phyloP scores from a whole-genome alignment of 805 yeast genomes.

The Nematodospora valgi region DNA sequence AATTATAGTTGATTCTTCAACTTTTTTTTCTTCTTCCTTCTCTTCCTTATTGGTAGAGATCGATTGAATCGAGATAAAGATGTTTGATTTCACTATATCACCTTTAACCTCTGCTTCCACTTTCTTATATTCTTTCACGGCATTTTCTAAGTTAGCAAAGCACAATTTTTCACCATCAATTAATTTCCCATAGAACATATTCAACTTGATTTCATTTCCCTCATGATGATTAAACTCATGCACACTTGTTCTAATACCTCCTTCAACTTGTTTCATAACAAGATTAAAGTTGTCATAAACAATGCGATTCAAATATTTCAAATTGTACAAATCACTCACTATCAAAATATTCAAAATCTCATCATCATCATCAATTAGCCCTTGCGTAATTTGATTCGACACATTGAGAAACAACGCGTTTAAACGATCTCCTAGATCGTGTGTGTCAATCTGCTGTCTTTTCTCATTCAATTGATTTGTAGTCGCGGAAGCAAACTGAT shows the following conservation, averaged over 20 bases:
- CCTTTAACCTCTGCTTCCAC: conserved; percentile 17
- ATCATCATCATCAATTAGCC: conserved; percentile 55
- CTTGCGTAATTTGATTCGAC: conserved; percentile 46
- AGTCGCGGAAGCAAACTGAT: conserved; percentile 46
- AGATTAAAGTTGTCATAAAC: conserved; percentile 54
- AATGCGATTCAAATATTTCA: conserved; percentile 43
- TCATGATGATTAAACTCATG: conserved; percentile 54
- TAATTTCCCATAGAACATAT: conserved; percentile 89
- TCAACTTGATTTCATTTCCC: conserved; percentile 76
- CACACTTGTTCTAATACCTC: conserved; percentile 63
- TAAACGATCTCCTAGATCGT: conserved; percentile 16
- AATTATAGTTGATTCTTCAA: conserved; percentile 33
- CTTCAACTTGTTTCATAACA: conserved; percentile 75
- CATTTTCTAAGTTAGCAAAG: conserved; percentile 78
- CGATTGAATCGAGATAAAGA: conserved; percentile 71
- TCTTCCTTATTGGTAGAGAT: conserved; percentile 34
- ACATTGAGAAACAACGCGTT: conserved; percentile 29
- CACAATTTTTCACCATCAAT: conserved; percentile 74
- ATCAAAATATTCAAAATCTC: conserved; percentile 41
- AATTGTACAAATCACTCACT: conserved; percentile 63
- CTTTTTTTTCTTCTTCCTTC: conserved; percentile 10
- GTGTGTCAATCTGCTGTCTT: conserved; percentile 30
- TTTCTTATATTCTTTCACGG: conserved; percentile 45
- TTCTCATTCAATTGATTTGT: conserved; percentile 39
- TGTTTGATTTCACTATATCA: conserved; percentile 28